Conservation (phyloP, 2,329 filamentous ascomycete species). For the Colletotrichum tabaci region DNA sequence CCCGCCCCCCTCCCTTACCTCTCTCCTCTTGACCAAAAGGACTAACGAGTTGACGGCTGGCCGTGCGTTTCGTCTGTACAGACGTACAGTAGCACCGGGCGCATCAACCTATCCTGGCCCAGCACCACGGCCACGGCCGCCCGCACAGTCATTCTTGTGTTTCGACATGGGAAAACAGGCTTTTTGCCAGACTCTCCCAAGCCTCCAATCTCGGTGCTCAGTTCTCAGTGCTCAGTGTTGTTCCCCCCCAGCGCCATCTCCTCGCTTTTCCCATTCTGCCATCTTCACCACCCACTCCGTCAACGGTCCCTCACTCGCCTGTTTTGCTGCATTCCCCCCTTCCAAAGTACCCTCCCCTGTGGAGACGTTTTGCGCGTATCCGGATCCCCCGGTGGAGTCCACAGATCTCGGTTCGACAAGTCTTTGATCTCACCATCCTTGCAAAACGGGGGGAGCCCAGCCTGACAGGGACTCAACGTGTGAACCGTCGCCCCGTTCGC, state of each 20-base stretch:
- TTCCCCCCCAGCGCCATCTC: slow-evolving; percentile 20
- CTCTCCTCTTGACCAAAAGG: no score
- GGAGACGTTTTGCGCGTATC: slow-evolving; percentile 36
- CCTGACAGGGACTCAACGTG: slow-evolving; percentile 31
- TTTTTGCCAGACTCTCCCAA: slow-evolving; percentile 28
- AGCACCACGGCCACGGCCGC: slow-evolving; percentile 29
- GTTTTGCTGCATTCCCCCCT: slow-evolving; percentile 20
- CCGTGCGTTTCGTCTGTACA: slow-evolving; percentile 37
- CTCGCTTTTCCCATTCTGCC: slow-evolving; percentile 28
- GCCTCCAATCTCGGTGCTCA: slow-evolving; percentile 32
- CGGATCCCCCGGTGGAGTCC: slow-evolving; percentile 31
- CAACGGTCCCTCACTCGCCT: slow-evolving; percentile 19
- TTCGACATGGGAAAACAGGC: slow-evolving; percentile 33
- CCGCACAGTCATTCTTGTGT: slow-evolving; percentile 33
- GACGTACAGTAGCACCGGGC: neutral
- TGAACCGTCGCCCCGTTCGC: slow-evolving; percentile 34
- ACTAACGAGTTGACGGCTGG: slow-evolving; percentile 27
- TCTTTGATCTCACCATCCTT: slow-evolving; percentile 35
- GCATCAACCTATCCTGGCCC: slow-evolving; percentile 17
- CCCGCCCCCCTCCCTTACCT: no score
- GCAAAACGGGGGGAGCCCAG: neutral
- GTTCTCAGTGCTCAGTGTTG: no score
- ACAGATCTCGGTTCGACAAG: slow-evolving; percentile 38
- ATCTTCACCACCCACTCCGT: slow-evolving; percentile 30
- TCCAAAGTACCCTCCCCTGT: slow-evolving; percentile 29